Conservation (phyloP, 768 basidiomycete species). For the Mycena amicta region DNA sequence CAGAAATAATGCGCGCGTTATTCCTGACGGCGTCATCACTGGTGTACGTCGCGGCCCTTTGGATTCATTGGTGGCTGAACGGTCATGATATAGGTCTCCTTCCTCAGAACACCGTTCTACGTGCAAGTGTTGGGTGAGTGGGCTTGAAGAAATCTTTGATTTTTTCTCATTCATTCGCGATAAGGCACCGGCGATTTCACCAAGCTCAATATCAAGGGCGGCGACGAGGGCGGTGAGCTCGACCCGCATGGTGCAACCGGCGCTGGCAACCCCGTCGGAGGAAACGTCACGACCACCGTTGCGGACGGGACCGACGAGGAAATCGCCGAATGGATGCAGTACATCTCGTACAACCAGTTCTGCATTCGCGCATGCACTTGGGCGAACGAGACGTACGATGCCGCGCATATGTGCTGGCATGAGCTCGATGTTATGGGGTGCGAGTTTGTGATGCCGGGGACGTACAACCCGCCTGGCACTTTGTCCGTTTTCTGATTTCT, state of each 20-base stretch:
- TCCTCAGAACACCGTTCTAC: slow-evolving; percentile 47
- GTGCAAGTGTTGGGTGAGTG: slow-evolving; percentile 38
- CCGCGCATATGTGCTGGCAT: slow-evolving; percentile 48
- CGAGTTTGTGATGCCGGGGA: slow-evolving; percentile 49
- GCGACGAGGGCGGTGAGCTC: slow-evolving; percentile 48
- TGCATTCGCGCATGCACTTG: slow-evolving; percentile 46
- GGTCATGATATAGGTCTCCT: slow-evolving; percentile 25
- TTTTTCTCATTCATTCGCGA: background rate
- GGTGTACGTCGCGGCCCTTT: slow-evolving; percentile 23
- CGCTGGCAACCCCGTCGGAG: slow-evolving; percentile 45
- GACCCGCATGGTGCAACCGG: slow-evolving; percentile 48
- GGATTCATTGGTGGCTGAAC: background rate
- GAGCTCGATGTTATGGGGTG: slow-evolving; percentile 50
- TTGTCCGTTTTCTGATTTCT: slow-evolving; percentile 33
- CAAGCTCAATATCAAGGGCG: slow-evolving; percentile 39
- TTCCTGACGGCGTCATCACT: slow-evolving; percentile 46
- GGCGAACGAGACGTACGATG: slow-evolving; percentile 46
- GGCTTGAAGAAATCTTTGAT: background rate
- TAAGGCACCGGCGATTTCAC: slow-evolving; percentile 43
- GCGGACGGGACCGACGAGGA: slow-evolving; percentile 35
- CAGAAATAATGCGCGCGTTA: slow-evolving; percentile 47
- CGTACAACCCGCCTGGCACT: slow-evolving; percentile 42
- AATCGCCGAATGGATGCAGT: slow-evolving; percentile 48
- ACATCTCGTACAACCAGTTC: slow-evolving; percentile 35
- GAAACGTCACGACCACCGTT: slow-evolving; percentile 46